A percentile compares a stretch with the other conserved stretches of the same genome.
Conservation (phyloP, 2,329 filamentous ascomycete species). For the Ascochyta clinopodiicola region DNA sequence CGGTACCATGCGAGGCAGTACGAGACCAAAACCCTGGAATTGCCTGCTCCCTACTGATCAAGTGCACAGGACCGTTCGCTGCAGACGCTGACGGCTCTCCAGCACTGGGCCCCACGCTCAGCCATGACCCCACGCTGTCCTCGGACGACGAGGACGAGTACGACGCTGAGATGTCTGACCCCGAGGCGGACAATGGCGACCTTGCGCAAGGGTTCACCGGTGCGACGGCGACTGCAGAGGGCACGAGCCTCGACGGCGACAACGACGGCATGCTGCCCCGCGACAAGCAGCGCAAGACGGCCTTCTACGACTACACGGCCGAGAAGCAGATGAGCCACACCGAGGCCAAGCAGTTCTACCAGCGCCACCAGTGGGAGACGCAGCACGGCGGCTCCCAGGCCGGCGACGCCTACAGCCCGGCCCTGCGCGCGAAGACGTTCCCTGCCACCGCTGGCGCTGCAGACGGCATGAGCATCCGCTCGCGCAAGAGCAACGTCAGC, state of each 20-base stretch:
- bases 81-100: conserved; percentile 47
- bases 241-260: conserved; percentile 34
- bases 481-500: conserved; percentile 48
- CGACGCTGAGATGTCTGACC: conserved; percentile 40
- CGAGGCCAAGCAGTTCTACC: conserved; percentile 95
- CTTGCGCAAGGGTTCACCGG: conserved; percentile 26
- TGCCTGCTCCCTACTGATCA: background rate
- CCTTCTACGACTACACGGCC: conserved; percentile 90
- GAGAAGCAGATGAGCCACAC: conserved; percentile 94
- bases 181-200: conserved; percentile 24
- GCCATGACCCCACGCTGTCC: conserved; percentile 43
- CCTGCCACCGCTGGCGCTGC: conserved; percentile 50
- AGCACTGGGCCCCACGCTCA: conserved; percentile 37
- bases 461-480: conserved; percentile 50
- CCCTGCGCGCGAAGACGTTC: conserved; percentile 54
- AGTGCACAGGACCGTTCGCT: conserved; percentile 32
- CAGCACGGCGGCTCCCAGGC: conserved; percentile 51
- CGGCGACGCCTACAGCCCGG: conserved; percentile 49
- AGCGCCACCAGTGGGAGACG: conserved; percentile 77
- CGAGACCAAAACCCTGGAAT: conserved; percentile 1
- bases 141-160: conserved; percentile 48
- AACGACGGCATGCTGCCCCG: conserved; percentile 52
- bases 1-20: conserved; percentile 40
- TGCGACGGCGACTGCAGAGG: conserved; percentile 29
- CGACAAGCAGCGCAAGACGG: conserved; percentile 71